Conservation (phyloP, 257 asterid genomes). For the Handroanthus guayacan region DNA sequence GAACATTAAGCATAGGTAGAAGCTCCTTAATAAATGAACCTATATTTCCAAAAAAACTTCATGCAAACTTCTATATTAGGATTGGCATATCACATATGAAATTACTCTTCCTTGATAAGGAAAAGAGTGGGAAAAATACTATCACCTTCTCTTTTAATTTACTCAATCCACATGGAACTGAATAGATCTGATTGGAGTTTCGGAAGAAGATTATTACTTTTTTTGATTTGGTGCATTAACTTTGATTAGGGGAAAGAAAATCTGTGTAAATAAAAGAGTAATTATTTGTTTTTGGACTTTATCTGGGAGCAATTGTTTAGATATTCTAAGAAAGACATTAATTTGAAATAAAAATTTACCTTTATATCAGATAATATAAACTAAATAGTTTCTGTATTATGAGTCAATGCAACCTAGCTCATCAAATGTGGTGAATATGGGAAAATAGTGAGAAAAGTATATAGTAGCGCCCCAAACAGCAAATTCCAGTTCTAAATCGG, state of each 20-base stretch:
- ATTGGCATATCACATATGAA: not conserved
- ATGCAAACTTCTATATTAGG: not conserved
- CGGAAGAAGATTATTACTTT: not conserved
- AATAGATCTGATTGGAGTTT: not conserved
- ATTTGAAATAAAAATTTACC: not conserved
- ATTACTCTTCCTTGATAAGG: not conserved
- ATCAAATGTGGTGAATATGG: not conserved
- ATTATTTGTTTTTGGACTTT: not conserved
- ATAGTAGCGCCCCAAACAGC: not conserved
- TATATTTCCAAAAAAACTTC: not conserved
- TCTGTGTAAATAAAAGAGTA: not conserved
- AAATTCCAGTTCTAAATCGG: slow-evolving; percentile 11
- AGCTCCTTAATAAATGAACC: not conserved
- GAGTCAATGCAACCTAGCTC: not conserved
- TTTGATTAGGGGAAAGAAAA: not conserved
- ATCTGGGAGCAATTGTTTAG: not conserved
- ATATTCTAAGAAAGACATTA: not conserved
- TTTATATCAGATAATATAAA: not conserved
- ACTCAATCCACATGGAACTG: not conserved
- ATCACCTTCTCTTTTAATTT: not conserved
- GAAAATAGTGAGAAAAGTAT: not conserved
- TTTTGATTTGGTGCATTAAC: not conserved
- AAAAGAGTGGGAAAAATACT: not conserved
- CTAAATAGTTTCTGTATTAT: not conserved
- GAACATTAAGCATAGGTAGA: not conserved